These are phyloP conservation scores for Carex scoparia DNA, from an alignment of 176 grass and related monocot species.

Conservation along the genomic window DNA sequence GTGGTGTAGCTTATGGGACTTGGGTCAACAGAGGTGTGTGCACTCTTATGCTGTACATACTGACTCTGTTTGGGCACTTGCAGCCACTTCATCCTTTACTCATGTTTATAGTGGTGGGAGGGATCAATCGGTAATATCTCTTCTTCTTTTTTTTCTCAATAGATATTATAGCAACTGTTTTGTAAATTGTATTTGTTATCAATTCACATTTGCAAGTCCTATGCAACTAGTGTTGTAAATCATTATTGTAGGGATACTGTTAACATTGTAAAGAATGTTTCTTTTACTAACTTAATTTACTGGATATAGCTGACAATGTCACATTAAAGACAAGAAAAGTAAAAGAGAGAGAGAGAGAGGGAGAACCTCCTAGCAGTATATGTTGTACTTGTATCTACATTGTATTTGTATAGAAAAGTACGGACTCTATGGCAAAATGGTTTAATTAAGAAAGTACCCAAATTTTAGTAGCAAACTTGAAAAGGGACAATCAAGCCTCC, in stretches of 20 bases:
- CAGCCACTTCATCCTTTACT: conserved; percentile 62
- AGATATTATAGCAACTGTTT: background rate
- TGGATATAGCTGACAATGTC: background rate
- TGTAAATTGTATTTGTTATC: background rate
- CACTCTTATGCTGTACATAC: conserved; percentile 99
- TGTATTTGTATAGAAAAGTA: background rate
- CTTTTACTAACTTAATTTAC: background rate
- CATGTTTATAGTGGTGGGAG: conserved; percentile 99
- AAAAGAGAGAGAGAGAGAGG: background rate
- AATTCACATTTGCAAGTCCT: background rate
- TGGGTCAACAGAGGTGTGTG: conserved; percentile 93
- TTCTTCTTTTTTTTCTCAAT: background rate
- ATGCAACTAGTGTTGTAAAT: conserved; percentile 13
- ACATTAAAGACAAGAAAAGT: background rate
- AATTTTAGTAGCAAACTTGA: background rate
- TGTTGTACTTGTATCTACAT: background rate
- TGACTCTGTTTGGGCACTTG: conserved; percentile 94
- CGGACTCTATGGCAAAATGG: background rate
- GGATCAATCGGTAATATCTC: conserved; percentile 79
- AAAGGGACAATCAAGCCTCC: background rate
- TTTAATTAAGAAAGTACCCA: background rate
- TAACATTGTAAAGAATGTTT: background rate
- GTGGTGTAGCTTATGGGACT: conserved; percentile 80
- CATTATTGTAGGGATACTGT: background rate
- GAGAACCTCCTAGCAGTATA: background rate